These are phyloP conservation scores for Prunus fruticosa DNA, from an alignment of 306 rosid species.

Conservation along the genomic window DNA sequence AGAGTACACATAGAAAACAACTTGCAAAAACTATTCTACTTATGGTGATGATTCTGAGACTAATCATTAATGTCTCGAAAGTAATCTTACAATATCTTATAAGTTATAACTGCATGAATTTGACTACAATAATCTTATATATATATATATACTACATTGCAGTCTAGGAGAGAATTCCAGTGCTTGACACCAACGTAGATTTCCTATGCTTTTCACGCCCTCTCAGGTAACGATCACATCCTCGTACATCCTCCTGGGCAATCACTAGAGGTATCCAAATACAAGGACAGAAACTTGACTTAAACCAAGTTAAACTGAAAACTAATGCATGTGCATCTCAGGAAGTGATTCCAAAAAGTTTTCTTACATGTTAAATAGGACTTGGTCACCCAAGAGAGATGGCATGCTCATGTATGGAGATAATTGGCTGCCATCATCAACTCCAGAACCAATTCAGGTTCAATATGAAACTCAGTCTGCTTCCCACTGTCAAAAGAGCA, in stretches of 20 bases:
- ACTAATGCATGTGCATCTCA: not conserved
- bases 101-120: slow-evolving; percentile 6
- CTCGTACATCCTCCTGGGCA: slow-evolving; percentile 19
- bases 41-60: not conserved
- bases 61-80: not conserved
- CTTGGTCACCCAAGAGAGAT: slow-evolving; percentile 15
- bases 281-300: slow-evolving; percentile 1
- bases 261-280: slow-evolving; percentile 7
- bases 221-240: slow-evolving; percentile 32
- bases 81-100: slow-evolving; percentile 6
- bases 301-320: not conserved
- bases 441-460: slow-evolving; percentile 87
- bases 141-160: slow-evolving; percentile 18
- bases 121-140: slow-evolving; percentile 14
- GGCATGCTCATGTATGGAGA: slow-evolving; percentile 63
- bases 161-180: slow-evolving; percentile 19
- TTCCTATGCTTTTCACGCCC: slow-evolving; percentile 16
- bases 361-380: slow-evolving; percentile 29
- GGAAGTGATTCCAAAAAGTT: slow-evolving; percentile 2
- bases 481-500: slow-evolving; percentile 55
- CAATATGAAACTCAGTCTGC: slow-evolving; percentile 87
- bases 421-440: slow-evolving; percentile 96
- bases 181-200: slow-evolving; percentile 15
- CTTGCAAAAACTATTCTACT: not conserved
- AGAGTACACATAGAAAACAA: not conserved